phyloP scores from a whole-genome alignment of 371 early-diverging fungal species.

The Apophysomyces ossiformis region DNA sequence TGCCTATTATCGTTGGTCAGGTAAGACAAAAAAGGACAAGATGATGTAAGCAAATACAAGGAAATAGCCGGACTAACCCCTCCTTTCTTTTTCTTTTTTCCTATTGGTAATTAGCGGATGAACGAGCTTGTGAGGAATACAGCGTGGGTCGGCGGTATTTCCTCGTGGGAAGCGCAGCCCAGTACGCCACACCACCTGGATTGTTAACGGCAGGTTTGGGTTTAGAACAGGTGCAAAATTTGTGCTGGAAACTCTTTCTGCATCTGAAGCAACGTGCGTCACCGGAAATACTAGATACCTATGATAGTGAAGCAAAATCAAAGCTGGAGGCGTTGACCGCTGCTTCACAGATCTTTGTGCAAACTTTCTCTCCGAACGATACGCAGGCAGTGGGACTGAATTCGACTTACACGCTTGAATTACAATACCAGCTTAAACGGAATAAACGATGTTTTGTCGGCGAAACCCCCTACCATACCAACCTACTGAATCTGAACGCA shows the following conservation, averaged over 20 bases:
- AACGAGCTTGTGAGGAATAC: constrained; percentile 26
- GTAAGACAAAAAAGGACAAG: constrained; percentile 20
- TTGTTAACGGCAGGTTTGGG: constrained; percentile 32
- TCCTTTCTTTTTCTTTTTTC: constrained; percentile 5
- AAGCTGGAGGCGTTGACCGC: constrained; percentile 24
- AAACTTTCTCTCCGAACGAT: constrained; percentile 3
- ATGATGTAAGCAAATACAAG: neutral
- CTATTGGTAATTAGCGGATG: constrained; percentile 15
- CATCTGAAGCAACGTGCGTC: constrained; percentile 29
- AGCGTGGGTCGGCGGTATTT: constrained; percentile 35
- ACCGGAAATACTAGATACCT: constrained; percentile 32
- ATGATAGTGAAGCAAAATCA: constrained; percentile 23
- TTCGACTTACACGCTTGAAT: constrained; percentile 5
- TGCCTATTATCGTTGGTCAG: constrained; percentile 35
- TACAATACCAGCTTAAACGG: constrained; percentile 13
- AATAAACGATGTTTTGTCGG: constrained; percentile 25
- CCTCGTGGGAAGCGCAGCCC: constrained; percentile 43
- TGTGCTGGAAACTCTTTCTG: constrained; percentile 46
- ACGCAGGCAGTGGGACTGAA: constrained; percentile 10
- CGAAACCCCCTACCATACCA: constrained; percentile 18
- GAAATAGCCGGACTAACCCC: neutral
- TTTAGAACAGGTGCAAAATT: constrained; percentile 38
- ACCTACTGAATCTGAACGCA: constrained; percentile 16
- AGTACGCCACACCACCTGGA: constrained; percentile 31
- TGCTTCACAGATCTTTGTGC: constrained; percentile 10